Conservation (phyloP, 2,329 filamentous ascomycete genomes). For the Trichoderma atrobrunneum region DNA sequence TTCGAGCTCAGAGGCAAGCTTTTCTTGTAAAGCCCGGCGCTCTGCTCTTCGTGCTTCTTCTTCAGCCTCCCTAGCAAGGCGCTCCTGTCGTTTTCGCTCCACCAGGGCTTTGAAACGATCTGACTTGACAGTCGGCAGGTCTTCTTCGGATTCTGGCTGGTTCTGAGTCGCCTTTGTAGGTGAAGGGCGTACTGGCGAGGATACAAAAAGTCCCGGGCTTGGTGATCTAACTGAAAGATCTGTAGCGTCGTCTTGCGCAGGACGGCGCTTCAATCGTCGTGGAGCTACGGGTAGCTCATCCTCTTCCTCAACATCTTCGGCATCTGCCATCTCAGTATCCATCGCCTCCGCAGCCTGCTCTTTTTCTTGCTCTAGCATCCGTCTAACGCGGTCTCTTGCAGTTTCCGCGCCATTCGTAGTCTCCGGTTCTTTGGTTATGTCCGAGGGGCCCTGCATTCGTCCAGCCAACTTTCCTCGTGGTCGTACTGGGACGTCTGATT, state of each 20-base stretch:
- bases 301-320: constrained; percentile 39
- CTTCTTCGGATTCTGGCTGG: constrained; percentile 45
- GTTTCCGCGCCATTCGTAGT: constrained; percentile 27
- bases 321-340: constrained; percentile 30
- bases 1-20: constrained; percentile 36
- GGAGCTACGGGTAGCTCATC: constrained; percentile 42
- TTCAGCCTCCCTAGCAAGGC: constrained; percentile 63
- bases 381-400: constrained; percentile 43
- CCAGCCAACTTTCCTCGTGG: constrained; percentile 65
- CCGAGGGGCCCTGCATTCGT: constrained; percentile 51
- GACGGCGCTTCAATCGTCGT: constrained; percentile 39
- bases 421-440: constrained; percentile 22
- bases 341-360: constrained; percentile 27
- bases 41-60: constrained; percentile 49
- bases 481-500: constrained; percentile 38
- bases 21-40: constrained; percentile 37
- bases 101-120: constrained; percentile 70
- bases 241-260: constrained; percentile 31
- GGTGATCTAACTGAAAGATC: constrained; percentile 26
- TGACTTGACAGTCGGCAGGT: constrained; percentile 48
- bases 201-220: constrained; percentile 54
- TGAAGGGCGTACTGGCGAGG: constrained; percentile 44
- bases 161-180: constrained; percentile 29
- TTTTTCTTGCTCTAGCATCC: constrained; percentile 37
- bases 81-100: constrained; percentile 69